Evolutionary conservation across 1,284 basidiomycete species (phyloP), one percentile per base, ranked within the genome.

Genomic region (Cutaneotrichosporon cavernicola): DNA sequence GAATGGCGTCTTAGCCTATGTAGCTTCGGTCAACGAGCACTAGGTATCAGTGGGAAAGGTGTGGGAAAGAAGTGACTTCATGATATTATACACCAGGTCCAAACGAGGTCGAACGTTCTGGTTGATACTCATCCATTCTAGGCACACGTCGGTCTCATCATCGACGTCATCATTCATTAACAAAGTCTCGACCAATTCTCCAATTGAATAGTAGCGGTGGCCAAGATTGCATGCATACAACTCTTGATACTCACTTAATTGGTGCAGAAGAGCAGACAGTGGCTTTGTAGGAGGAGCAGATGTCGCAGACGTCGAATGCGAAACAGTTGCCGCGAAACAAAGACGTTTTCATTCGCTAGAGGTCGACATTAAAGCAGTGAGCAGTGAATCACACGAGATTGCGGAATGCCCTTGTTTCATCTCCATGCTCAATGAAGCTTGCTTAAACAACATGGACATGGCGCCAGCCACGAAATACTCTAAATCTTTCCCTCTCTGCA

Each of bases 101-200:
- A n/a, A 18, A 46, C 3, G 14, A 14, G 49, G 49, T 51, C 49
- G 49, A 51, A 60, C 21, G 36, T 50, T 60, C 32, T 51, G 47
- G 49, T 50, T 40, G 18, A 46, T 18, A 18, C 43, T 1, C 43
- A 6, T 2, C 4, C 43, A 46, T 46, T n/a, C 43, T 18, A 46
- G 43, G 43, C 43, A 46, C 43, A n/a, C 43, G 16, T n/a, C 43
- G 43, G 38, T 40, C 6, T 14, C 13, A 40, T 11, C 14, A 11
- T 14, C 38, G 36, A 36, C 38, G 38, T 13, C 38, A 16, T 40
- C 38, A 40, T 10, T 18, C 43, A n/a, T 16, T 46, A 7, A 8
- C 11, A 13, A 13, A 13, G 43, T 46, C 16, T 46, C 18, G 43
- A 18, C 43, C 43, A 46, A 46, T 46, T 46, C 40, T 5, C 40